A percentile compares a stretch with the other conserved stretches of the same genome.
Evolutionary conservation across 2,329 filamentous ascomycete species (phyloP).

Genomic region (Hymenoscyphus infarciens): DNA sequence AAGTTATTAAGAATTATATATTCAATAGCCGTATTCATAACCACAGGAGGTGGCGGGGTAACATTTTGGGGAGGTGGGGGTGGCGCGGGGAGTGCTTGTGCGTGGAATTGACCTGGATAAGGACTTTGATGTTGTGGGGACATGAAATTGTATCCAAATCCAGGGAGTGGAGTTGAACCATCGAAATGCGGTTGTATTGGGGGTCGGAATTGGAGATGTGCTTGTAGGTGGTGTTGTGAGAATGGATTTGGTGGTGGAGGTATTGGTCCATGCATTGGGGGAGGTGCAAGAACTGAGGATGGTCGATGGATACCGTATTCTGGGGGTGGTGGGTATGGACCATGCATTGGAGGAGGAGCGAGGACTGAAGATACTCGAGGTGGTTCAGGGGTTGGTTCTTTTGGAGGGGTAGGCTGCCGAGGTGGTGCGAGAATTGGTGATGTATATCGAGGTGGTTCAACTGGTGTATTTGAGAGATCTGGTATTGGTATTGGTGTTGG

Average conservation of each 20-base stretch:
- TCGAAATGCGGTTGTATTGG: slow-evolving; percentile 27
- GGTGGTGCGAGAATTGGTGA: slow-evolving; percentile 7
- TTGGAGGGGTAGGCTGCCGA: background rate
- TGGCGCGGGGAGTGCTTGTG: slow-evolving; percentile 16
- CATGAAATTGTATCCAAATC: slow-evolving; percentile 33
- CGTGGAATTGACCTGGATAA: slow-evolving; percentile 4
- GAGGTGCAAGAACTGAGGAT: slow-evolving; percentile 28
- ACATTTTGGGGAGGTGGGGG: slow-evolving; percentile 18
- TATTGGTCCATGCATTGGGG: slow-evolving; percentile 19
- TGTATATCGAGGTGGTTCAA: slow-evolving; percentile 1
- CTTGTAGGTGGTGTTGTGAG: slow-evolving; percentile 13
- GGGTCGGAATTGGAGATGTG: slow-evolving; percentile 14
- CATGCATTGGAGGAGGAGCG: slow-evolving; percentile 20
- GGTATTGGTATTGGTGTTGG: background rate
- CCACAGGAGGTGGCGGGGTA: slow-evolving; percentile 32
- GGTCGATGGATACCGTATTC: slow-evolving; percentile 15
- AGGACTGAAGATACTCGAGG: slow-evolving; percentile 12
- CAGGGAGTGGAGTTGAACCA: slow-evolving; percentile 32
- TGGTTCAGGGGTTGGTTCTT: slow-evolving; percentile 9
- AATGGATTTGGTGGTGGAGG: slow-evolving; percentile 21
- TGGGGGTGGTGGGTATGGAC: slow-evolving; percentile 21
- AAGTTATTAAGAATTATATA: slow-evolving; percentile 58
- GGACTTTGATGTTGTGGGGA: slow-evolving; percentile 7
- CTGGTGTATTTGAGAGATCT: background rate
- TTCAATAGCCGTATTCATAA: slow-evolving; percentile 52